These are phyloP conservation scores for Silene latifolia DNA, from an alignment of 148 eudicot species.

Conservation along the genomic window DNA sequence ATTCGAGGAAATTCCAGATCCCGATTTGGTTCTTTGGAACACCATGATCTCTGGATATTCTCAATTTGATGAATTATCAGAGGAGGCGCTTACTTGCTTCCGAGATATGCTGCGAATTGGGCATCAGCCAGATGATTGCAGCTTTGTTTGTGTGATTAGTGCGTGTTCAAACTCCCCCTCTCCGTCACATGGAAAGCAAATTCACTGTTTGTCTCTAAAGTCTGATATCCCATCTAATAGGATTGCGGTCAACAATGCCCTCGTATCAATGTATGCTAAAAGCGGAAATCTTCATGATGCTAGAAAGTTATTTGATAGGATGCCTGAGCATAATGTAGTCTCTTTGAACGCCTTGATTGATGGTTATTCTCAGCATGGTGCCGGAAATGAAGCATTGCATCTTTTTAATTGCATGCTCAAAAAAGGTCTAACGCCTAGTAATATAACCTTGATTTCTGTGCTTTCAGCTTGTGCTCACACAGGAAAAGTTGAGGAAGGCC, in stretches of 20 bases:
- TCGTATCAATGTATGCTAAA: conserved; percentile 69
- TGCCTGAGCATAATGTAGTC: conserved; percentile 63
- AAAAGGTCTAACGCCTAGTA: conserved; percentile 35
- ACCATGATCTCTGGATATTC: conserved; percentile 78
- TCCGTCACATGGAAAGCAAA: conserved; percentile 69
- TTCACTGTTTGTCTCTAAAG: conserved; percentile 59
- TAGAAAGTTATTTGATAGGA: conserved; percentile 54
- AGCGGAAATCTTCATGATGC: conserved; percentile 73
- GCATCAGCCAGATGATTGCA: conserved; percentile 59
- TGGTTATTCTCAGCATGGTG: conserved; percentile 72
- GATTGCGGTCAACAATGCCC: conserved; percentile 58
- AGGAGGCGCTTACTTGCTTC: conserved; percentile 56
- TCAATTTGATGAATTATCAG: conserved; percentile 47
- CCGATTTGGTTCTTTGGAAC: conserved; percentile 74
- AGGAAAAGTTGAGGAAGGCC: conserved; percentile 61
- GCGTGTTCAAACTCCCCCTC: conserved; percentile 62
- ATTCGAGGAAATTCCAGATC: conserved; percentile 55
- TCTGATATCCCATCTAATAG: conserved; percentile 57
- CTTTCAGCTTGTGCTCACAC: conserved; percentile 77
- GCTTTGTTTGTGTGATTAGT: conserved; percentile 66
- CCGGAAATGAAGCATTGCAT: conserved; percentile 43
- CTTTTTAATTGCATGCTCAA: conserved; percentile 61
- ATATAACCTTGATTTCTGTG: conserved; percentile 57
- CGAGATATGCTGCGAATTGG: conserved; percentile 48
- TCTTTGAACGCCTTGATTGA: conserved; percentile 68